These are phyloP conservation scores for Lactarius psammicola DNA, from an alignment of 768 basidiomycete species.

Conservation along the genomic window DNA sequence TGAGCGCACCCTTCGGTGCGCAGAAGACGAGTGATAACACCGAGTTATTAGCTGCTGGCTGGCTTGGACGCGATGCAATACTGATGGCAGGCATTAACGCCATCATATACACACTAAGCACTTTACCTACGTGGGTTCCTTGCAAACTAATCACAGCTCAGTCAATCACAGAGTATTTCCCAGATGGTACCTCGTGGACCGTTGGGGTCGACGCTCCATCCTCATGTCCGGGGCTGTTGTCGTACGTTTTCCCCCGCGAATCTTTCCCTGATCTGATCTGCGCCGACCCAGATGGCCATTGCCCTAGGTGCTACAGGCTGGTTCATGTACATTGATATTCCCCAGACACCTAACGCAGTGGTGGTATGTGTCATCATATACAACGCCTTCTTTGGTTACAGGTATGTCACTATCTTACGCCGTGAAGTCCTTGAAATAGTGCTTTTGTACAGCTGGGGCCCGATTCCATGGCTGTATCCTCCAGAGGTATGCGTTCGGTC, in stretches of 20 bases:
- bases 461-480: conserved; percentile 84
- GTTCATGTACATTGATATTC: conserved; percentile 91
- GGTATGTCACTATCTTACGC: conserved; percentile 39
- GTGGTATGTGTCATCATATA: conserved; percentile 87
- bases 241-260: conserved; percentile 42
- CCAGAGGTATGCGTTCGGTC: conserved; percentile 58
- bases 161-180: conserved; percentile 12
- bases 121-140: conserved; percentile 70
- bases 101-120: conserved; percentile 74
- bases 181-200: conserved; percentile 94
- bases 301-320: conserved; percentile 80
- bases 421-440: not conserved
- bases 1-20: conserved; percentile 34
- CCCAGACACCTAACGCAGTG: conserved; percentile 82
- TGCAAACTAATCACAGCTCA: conserved; percentile 24
- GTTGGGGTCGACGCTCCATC: conserved; percentile 85
- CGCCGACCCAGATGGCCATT: conserved; percentile 64
- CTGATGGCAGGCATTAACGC: conserved; percentile 96
- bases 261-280: conserved; percentile 1
- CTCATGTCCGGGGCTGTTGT: conserved; percentile 81
- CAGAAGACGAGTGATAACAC: conserved; percentile 16
- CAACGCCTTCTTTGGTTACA: conserved; percentile 93
- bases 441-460: conserved; percentile 62
- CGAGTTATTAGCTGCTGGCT: conserved; percentile 73
- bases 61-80: conserved; percentile 90